phyloP scores from a whole-genome alignment of 176 grass and related monocot species.

The Eremochloa ophiuroides region DNA sequence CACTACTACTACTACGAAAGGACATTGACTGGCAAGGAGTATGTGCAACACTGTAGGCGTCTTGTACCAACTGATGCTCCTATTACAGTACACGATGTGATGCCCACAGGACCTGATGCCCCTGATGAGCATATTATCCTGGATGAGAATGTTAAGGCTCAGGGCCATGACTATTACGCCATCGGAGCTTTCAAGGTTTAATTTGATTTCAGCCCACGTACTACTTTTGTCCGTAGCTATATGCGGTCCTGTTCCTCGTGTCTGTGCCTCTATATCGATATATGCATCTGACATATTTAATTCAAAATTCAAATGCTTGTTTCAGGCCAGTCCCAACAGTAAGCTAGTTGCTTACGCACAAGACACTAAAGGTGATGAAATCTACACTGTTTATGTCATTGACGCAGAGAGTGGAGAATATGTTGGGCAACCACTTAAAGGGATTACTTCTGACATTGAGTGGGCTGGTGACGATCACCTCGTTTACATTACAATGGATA shows the following conservation, averaged over 20 bases:
- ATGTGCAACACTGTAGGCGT: slow-evolving; percentile 69
- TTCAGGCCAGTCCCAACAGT: slow-evolving; percentile 81
- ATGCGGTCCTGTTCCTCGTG: neutral
- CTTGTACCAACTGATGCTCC: slow-evolving; percentile 28
- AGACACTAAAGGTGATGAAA: slow-evolving; percentile 90
- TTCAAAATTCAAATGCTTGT: neutral
- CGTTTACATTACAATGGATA: slow-evolving; percentile 87
- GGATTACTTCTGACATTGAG: slow-evolving; percentile 67
- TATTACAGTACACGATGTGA: slow-evolving; percentile 61
- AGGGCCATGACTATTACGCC: slow-evolving; percentile 67
- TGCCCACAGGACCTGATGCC: slow-evolving; percentile 60
- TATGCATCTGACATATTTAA: neutral
- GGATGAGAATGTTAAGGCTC: slow-evolving; percentile 80
- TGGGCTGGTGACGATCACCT: slow-evolving; percentile 80
- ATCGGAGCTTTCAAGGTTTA: slow-evolving; percentile 66
- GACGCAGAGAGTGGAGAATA: slow-evolving; percentile 52
- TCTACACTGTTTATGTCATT: slow-evolving; percentile 79
- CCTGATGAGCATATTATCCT: slow-evolving; percentile 75
- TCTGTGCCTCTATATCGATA: neutral
- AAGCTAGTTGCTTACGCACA: slow-evolving; percentile 81
- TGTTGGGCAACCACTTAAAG: slow-evolving; percentile 61
- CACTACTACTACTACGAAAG: slow-evolving; percentile 75
- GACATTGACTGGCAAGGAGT: slow-evolving; percentile 79
- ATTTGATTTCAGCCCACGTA: neutral
- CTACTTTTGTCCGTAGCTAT: neutral